Conservation (phyloP, 139 green algal species). For the Pleodorina starrii region DNA sequence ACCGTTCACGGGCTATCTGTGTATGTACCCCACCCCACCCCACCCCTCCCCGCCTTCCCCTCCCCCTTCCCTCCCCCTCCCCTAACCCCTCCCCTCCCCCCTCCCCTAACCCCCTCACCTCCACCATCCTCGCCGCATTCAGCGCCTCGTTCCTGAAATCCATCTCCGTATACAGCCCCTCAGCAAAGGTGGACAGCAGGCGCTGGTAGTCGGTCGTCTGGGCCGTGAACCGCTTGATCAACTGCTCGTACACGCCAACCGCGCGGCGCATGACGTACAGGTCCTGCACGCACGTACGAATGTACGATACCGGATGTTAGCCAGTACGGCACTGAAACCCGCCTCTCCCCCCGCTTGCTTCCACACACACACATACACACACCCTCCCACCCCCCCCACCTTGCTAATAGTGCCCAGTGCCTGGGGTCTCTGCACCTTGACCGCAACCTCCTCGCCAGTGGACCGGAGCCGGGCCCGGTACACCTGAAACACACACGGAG, state of each 20-base stretch:
- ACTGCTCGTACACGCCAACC: conserved; percentile 85
- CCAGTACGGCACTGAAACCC: no score
- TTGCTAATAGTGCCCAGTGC: conserved; percentile 89
- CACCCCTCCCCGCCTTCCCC: no score
- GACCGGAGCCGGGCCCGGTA: conserved; percentile 82
- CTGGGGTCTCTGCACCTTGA: conserved; percentile 95
- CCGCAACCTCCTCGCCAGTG: conserved; percentile 89
- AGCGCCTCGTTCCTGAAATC: conserved; percentile 87
- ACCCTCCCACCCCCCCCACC: background rate
- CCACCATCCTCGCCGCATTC: conserved; percentile 78
- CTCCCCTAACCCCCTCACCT: no score
- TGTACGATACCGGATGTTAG: background rate
- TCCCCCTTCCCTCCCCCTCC: no score
- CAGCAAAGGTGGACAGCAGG: conserved; percentile 86
- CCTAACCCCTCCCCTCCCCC: no score
- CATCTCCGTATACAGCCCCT: conserved; percentile 82
- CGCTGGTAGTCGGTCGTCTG: conserved; percentile 91
- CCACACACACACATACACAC: background rate
- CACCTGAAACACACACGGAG: conserved; percentile 71
- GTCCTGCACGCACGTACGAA: conserved; percentile 71
- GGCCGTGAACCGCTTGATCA: conserved; percentile 83
- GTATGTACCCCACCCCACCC: no score
- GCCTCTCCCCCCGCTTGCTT: background rate
- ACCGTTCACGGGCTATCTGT: no score
- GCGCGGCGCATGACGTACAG: conserved; percentile 91